A percentile compares a stretch with the other conserved stretches of the same genome.
Evolutionary conservation across 164 flowering plant species (phyloP).

Genomic region (Liquidambar formosana): DNA sequence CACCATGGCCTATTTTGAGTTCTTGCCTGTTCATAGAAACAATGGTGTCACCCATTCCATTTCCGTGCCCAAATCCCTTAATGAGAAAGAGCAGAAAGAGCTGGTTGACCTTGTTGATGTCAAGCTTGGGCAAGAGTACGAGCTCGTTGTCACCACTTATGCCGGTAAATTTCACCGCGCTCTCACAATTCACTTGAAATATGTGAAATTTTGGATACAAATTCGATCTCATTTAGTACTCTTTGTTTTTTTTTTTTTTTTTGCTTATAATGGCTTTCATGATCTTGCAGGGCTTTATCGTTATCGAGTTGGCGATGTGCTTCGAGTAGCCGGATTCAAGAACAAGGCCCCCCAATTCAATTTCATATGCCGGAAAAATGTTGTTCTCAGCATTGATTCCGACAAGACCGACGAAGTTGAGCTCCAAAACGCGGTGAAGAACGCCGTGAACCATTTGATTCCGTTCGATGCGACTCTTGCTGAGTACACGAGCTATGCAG

Average conservation of each 20-base stretch:
- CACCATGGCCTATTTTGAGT: constrained; percentile 90
- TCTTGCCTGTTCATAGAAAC: constrained; percentile 70
- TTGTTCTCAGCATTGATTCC: constrained; percentile 86
- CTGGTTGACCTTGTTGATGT: constrained; percentile 85
- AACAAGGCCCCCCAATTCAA: constrained; percentile 96
- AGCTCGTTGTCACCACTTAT: constrained; percentile 94
- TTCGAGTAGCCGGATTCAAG: constrained; percentile 92
- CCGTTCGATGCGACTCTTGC: constrained; percentile 69
- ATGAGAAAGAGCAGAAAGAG: constrained; percentile 68
- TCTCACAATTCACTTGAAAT: too few species aligned
- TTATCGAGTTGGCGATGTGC: constrained; percentile 90
- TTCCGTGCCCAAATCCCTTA: constrained; percentile 53
- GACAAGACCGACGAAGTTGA: constrained; percentile 98
- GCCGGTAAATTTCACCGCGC: constrained; percentile 75
- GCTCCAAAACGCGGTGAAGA: constrained; percentile 81
- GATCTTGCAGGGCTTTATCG: constrained; percentile 68
- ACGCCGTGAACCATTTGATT: constrained; percentile 61
- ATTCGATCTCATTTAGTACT: too few species aligned
- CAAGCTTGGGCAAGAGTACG: constrained; percentile 88
- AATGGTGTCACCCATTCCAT: constrained; percentile 34
- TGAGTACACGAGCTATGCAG: constrained; percentile 95
- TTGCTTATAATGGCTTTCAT: neutral
- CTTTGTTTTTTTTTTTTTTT: neutral
- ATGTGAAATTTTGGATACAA: too few species aligned
- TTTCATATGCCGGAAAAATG: constrained; percentile 88